These are phyloP conservation scores for Coccinonectria pachysandricola DNA, from an alignment of 2,329 filamentous ascomycete species.

Conservation along the genomic window DNA sequence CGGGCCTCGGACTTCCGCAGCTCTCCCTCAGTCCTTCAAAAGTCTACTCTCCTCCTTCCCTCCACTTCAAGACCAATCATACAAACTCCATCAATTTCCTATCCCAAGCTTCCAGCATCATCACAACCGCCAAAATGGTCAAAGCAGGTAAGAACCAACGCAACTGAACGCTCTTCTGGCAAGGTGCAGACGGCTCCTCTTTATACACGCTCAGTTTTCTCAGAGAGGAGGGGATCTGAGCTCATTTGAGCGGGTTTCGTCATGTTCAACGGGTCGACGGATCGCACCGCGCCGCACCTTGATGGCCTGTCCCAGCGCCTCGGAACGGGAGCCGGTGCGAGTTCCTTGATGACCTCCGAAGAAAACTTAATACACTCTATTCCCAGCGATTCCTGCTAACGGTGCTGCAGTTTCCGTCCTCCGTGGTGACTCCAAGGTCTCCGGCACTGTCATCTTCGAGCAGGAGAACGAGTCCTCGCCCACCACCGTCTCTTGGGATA, in stretches of 20 bases:
- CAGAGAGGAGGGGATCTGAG: constrained; percentile 27
- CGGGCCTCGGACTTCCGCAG: constrained; percentile 14
- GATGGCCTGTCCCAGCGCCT: constrained; percentile 27
- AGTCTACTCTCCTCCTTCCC: constrained; percentile 10
- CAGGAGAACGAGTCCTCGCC: constrained; percentile 72
- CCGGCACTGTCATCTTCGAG: constrained; percentile 90
- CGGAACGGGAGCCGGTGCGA: constrained; percentile 3
- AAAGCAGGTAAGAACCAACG: constrained; percentile 67
- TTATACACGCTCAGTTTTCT: constrained; percentile 15
- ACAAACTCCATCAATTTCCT: too few relatives aligned
- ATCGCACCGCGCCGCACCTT: constrained; percentile 27
- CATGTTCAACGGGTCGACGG: constrained; percentile 15
- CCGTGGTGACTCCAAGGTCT: constrained; percentile 94
- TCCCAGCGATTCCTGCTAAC: background rate
- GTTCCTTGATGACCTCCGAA: constrained; percentile 29
- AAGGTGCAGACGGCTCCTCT: constrained; percentile 11
- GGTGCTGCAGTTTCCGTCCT: constrained; percentile 70
- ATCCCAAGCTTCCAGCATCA: constrained; percentile 10
- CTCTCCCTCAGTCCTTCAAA: constrained; percentile 11
- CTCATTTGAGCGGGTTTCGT: constrained; percentile 51
- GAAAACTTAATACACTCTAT: too few relatives aligned
- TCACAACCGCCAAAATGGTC: constrained; percentile 75
- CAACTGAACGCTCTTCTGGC: constrained; percentile 3
- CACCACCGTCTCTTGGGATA: constrained; percentile 86
- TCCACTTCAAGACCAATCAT: too few relatives aligned